phyloP scores from a whole-genome alignment of 192 early-diverging fungal genomes.

The Irineochytrium annulatum region DNA sequence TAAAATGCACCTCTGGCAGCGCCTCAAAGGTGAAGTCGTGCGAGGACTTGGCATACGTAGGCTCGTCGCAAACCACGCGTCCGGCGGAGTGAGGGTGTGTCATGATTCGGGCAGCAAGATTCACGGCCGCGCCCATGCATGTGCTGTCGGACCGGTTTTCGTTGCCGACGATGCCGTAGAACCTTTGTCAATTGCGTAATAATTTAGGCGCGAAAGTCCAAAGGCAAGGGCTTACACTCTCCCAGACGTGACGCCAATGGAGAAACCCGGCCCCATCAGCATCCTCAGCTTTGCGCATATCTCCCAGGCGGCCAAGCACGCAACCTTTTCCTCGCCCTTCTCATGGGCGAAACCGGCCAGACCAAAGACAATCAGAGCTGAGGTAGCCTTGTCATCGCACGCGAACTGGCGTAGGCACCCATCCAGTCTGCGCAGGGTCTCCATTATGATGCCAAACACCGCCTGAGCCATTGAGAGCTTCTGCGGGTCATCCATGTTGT shows the following conservation, averaged over 20 bases:
- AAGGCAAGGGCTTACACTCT: background rate
- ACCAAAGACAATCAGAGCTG: constrained; percentile 22
- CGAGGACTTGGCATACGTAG: too few relatives aligned
- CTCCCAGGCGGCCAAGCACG: constrained; percentile 6
- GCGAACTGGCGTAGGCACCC: constrained; percentile 21
- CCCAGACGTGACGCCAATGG: constrained; percentile 20
- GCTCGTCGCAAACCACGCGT: too few relatives aligned
- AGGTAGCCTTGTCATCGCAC: constrained; percentile 24
- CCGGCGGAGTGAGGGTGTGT: too few relatives aligned
- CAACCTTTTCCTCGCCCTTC: constrained; percentile 17
- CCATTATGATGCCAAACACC: too few relatives aligned
- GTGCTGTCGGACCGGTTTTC: constrained; percentile 24
- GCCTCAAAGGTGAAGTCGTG: too few relatives aligned
- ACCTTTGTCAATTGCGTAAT: constrained; percentile 3
- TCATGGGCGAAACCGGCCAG: constrained; percentile 27
- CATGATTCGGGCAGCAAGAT: constrained; percentile 23
- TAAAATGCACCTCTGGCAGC: too few relatives aligned
- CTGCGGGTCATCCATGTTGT: constrained; percentile 15
- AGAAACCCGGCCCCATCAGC: constrained; percentile 14
- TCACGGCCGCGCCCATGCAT: constrained; percentile 15
- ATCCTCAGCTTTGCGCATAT: constrained; percentile 1
- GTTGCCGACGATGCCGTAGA: constrained; percentile 24
- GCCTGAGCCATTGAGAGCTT: too few relatives aligned
- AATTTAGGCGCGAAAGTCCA: too few relatives aligned
- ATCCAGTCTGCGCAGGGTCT: too few relatives aligned